Percentiles rank a stretch among this genome's conserved stretches.
These are phyloP conservation scores for Polychaeton citri DNA, from an alignment of 2,329 filamentous ascomycete genomes.

Conservation along the genomic window DNA sequence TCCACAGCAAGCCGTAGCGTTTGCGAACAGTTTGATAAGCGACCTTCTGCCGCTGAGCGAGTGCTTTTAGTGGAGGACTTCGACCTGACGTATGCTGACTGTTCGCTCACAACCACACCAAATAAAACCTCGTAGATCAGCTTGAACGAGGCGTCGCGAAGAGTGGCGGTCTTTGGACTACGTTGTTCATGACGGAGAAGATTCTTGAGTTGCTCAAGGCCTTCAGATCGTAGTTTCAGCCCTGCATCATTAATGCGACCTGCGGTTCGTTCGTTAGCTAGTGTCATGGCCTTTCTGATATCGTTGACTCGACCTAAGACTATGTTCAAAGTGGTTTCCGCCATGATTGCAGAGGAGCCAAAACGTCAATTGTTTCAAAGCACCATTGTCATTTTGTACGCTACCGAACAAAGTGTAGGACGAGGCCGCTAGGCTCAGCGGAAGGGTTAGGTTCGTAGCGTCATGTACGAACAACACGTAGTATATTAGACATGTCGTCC, in stretches of 20 bases:
- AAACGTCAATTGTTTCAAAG: no score
- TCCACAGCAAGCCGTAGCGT: constrained; percentile 60
- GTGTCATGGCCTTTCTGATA: no score
- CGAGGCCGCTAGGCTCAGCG: no score
- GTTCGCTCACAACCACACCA: constrained; percentile 53
- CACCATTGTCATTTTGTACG: no score
- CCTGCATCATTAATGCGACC: no score
- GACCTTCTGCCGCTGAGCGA: constrained; percentile 28
- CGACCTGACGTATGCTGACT: constrained; percentile 47
- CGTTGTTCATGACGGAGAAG: constrained; percentile 38
- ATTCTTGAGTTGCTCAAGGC: constrained; percentile 41
- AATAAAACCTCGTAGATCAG: constrained; percentile 73
- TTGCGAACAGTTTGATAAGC: constrained; percentile 56
- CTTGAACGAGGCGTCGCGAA: constrained; percentile 70
- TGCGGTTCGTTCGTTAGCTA: no score
- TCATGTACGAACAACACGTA: no score
- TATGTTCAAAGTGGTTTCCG: neutral
- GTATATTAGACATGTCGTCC: no score
- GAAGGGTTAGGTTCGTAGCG: no score
- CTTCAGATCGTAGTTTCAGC: constrained; percentile 38
- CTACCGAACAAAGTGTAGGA: no score
- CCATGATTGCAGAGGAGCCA: no score
- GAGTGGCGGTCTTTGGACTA: constrained; percentile 25
- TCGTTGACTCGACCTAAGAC: no score
- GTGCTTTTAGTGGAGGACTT: constrained; percentile 35